Base-by-base conservation (phyloP, 1,284 basidiomycete species). In the Tilletia caries region DNA sequence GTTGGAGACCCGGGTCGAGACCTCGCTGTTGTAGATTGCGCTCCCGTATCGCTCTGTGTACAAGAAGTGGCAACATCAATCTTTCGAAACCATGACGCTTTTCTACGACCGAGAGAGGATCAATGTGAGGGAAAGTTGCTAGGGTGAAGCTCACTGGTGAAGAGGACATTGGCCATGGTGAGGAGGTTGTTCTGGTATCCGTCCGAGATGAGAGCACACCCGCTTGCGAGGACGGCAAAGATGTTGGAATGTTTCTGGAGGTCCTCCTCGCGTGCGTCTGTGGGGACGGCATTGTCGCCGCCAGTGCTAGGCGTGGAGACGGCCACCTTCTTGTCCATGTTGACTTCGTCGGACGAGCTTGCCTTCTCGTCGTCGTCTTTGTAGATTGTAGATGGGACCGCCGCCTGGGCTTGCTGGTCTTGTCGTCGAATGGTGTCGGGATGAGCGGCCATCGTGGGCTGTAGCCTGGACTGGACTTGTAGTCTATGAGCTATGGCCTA, bases 1-100 rank as follows among this genome's bases (percentile, higher is more conserved):
- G 80, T 92, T 92, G 18, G 88, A 89, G 18, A 92, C 89, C 27
- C 88, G 87, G 1, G 91, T 92, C 15, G 89, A 89, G 37, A 90
- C 86, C 1, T 81, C 72, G 1, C 88, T 79, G 0, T 87, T 90
- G 82, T 91, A 91, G 84, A 85, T 88, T 68, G 67, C 68, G 32
- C 64, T 73, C 44, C 78, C 83, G 64, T 79, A 80, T 2, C 78
- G 67, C 18, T 75, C 76, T 12, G 50, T 29, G 13, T 6, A 33
- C 12, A 8, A 62, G 20, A 23, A 29, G 52, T 58, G 27, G 12
- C 23, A 33, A 32, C 25, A 37, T 62, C 25, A 62, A 27, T n/a
- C n/a, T n/a, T n/a, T n/a, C n/a, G n/a, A n/a, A n/a, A n/a, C n/a
- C n/a, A n/a, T n/a, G n/a, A n/a, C n/a, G n/a, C n/a, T n/a, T n/a